A percentile compares a stretch with the other conserved stretches of the same genome.
phyloP scores from a whole-genome alignment of 352 stramenopile species.

The Globisporangium megalacanthum region DNA sequence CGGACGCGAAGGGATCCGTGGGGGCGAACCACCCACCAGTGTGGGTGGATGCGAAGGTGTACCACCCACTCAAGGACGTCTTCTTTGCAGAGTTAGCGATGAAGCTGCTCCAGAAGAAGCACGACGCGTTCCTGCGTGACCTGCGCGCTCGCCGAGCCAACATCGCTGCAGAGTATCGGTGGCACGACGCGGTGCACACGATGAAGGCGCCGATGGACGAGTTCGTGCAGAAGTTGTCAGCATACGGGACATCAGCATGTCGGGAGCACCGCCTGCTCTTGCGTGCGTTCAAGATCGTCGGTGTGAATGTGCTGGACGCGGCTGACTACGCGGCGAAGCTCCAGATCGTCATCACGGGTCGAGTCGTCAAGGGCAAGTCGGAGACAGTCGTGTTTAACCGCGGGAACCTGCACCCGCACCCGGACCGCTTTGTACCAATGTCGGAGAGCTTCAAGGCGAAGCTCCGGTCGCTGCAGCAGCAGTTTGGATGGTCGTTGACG shows the following conservation, averaged over 20 bases:
- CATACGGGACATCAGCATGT: constrained; percentile 16
- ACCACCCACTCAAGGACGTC: constrained; percentile 16
- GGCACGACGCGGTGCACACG: constrained; percentile 27
- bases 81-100: constrained; percentile 29
- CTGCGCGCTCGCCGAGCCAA: constrained; percentile 33
- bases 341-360: constrained; percentile 41
- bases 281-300: constrained; percentile 32
- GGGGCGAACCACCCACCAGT: neutral
- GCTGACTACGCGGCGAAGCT: constrained; percentile 47
- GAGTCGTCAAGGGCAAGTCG: constrained; percentile 9
- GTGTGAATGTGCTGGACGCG: constrained; percentile 15
- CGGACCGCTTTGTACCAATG: constrained; percentile 36
- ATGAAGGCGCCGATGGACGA: constrained; percentile 21
- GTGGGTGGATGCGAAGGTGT: constrained; percentile 31
- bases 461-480: constrained; percentile 23
- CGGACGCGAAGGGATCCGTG: constrained; percentile 4
- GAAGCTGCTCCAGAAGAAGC: constrained; percentile 43
- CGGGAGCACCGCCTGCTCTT: constrained; percentile 47
- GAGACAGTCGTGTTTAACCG: constrained; percentile 53
- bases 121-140: constrained; percentile 39
- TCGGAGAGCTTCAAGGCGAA: constrained; percentile 26
- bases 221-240: constrained; percentile 21
- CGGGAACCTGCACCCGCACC: constrained; percentile 51
- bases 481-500: constrained; percentile 25
- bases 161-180: constrained; percentile 28